Evolutionary conservation across 2,329 filamentous ascomycete genomes (phyloP).

Genomic region (Claviceps citrina): DNA sequence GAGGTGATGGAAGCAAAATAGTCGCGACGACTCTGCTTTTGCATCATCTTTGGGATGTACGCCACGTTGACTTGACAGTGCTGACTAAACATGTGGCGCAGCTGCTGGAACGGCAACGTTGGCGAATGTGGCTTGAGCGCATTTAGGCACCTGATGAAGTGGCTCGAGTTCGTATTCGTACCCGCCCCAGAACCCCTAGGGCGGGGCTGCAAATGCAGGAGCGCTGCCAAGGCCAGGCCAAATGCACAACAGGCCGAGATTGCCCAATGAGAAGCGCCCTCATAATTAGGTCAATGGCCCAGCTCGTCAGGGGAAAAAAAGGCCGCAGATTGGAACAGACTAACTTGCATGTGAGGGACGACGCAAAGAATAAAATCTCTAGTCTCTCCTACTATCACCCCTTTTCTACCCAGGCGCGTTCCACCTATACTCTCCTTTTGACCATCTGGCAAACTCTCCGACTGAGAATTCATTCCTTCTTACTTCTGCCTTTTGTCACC

Average conservation of each 20-base stretch:
- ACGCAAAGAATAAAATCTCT: constrained; percentile 4
- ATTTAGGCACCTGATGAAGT: too few relatives aligned
- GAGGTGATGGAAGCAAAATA: constrained; percentile 7
- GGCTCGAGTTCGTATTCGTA: constrained; percentile 10
- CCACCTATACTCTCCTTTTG: background rate
- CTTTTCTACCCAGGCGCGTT: constrained; percentile 1
- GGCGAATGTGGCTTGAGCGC: too few relatives aligned
- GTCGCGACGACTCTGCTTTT: background rate
- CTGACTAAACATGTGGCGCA: constrained; percentile 2
- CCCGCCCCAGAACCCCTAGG: background rate
- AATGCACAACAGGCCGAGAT: constrained; percentile 2
- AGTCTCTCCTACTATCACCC: background rate
- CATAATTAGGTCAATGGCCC: background rate
- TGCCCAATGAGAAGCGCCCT: constrained; percentile 6
- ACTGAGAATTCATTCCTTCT: too few relatives aligned
- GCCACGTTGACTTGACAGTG: background rate
- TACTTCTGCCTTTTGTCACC: constrained; percentile 1
- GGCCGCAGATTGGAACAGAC: constrained; percentile 2
- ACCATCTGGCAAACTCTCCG: too few relatives aligned
- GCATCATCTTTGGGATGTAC: too few relatives aligned
- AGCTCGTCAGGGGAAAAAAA: constrained; percentile 6
- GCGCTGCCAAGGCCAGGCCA: too few relatives aligned
- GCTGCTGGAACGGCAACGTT: too few relatives aligned
- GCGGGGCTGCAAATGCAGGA: too few relatives aligned
- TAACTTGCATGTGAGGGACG: constrained; percentile 2